Percentiles rank a stretch among this genome's conserved stretches.
Conservation (phyloP, 768 basidiomycete species). For the Pisolithus tinctorius region DNA sequence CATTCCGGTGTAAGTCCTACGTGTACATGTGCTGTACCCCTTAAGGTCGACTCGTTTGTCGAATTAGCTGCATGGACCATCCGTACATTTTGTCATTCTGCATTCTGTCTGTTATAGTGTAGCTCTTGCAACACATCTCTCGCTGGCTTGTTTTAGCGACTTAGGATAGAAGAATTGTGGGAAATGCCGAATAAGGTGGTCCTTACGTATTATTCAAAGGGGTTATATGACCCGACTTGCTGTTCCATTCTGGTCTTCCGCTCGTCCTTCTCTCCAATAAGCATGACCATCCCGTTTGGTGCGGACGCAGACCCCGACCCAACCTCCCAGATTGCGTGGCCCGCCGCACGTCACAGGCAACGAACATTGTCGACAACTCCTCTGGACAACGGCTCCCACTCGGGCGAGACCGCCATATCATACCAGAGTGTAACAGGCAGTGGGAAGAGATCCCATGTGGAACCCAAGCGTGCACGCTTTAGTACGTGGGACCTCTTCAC, state of each 20-base stretch:
- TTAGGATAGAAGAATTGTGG: too few species aligned
- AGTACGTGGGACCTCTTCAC: constrained; percentile 71
- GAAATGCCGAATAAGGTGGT: too few species aligned
- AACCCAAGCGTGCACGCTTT: constrained; percentile 22
- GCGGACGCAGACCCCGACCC: constrained; percentile 60
- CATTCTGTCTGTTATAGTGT: constrained; percentile 11
- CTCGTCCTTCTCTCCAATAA: background rate
- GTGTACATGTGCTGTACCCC: background rate
- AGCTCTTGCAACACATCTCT: constrained; percentile 6
- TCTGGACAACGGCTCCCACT: constrained; percentile 16
- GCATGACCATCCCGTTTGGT: constrained; percentile 56
- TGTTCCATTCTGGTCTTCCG: background rate
- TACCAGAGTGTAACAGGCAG: constrained; percentile 29
- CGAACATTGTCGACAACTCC: constrained; percentile 17
- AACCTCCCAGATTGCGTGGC: constrained; percentile 78
- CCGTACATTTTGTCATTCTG: constrained; percentile 3
- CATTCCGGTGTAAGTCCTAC: constrained; percentile 6
- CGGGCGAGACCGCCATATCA: constrained; percentile 15
- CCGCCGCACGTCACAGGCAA: constrained; percentile 36
- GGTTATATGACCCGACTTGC: constrained; percentile 2
- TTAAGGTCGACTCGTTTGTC: constrained; percentile 14
- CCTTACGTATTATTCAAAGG: too few species aligned
- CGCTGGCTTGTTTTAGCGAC: background rate
- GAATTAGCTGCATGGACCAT: constrained; percentile 19
- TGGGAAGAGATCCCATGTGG: constrained; percentile 16